phyloP scores from a whole-genome alignment of 305 asterid species.

The Solanum hybrid region DNA sequence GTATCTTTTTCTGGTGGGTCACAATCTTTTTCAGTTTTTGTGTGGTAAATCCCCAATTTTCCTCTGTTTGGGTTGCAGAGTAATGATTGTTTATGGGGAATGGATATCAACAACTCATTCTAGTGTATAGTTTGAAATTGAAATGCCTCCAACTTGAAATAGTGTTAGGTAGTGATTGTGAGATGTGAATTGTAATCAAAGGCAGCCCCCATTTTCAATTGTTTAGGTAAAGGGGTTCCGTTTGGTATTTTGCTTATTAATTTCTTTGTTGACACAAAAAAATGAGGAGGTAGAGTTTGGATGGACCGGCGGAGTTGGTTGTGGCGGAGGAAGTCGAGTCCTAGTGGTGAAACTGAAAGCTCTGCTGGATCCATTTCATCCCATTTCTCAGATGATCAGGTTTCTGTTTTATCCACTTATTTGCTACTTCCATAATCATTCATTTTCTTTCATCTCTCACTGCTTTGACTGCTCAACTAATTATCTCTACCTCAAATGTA shows the following conservation, averaged over 20 bases:
- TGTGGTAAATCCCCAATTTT: background rate
- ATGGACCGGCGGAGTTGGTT: conserved; percentile 91
- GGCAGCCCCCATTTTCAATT: background rate
- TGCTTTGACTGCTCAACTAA: background rate
- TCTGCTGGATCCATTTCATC: conserved; percentile 61
- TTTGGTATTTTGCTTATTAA: background rate
- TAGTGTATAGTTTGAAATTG: conserved; percentile 3
- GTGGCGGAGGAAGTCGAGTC: conserved; percentile 79
- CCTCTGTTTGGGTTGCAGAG: background rate
- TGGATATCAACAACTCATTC: background rate
- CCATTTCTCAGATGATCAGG: conserved; percentile 83
- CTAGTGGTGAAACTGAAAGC: conserved; percentile 70
- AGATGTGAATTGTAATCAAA: conserved; percentile 52
- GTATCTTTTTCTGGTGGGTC: background rate
- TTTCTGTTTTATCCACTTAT: conserved; percentile 3
- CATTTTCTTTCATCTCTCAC: background rate
- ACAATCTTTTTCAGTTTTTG: background rate
- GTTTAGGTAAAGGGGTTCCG: background rate
- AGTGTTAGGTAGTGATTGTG: conserved; percentile 24
- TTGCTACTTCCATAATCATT: background rate
- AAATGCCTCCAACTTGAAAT: background rate
- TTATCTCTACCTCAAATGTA: background rate
- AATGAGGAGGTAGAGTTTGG: conserved; percentile 4
- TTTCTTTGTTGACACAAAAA: background rate
- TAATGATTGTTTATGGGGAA: conserved; percentile 26